These are phyloP conservation scores for Aspergillus persii DNA, from an alignment of 2,329 filamentous ascomycete species.

Conservation along the genomic window DNA sequence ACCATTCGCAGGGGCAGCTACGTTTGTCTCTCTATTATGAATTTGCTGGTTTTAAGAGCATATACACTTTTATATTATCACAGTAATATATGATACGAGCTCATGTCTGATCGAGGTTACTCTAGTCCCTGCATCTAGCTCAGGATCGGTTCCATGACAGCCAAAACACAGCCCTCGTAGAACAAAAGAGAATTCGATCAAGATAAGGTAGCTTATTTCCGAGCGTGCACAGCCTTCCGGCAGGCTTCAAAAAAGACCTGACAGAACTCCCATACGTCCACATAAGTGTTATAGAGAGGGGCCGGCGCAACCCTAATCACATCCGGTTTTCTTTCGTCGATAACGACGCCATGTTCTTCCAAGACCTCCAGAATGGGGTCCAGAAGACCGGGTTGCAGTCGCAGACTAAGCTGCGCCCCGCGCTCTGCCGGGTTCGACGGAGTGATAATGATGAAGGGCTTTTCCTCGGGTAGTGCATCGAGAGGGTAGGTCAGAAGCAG, in stretches of 20 bases:
- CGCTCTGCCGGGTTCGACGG: conserved; percentile 65
- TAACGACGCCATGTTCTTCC: conserved; percentile 67
- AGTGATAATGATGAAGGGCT: conserved; percentile 64
- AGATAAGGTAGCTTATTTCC: background rate
- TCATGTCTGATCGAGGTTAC: background rate
- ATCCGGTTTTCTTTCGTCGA: conserved; percentile 81
- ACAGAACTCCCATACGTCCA: conserved; percentile 66
- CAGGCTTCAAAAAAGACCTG: conserved; percentile 53
- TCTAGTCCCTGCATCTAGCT: background rate
- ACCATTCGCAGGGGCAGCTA: background rate
- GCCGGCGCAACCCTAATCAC: conserved; percentile 82
- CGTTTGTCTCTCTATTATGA: background rate
- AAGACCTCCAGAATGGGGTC: conserved; percentile 65
- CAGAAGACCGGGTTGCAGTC: conserved; percentile 66
- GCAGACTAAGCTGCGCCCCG: conserved; percentile 75
- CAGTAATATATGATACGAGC: background rate
- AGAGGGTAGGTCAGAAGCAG: conserved; percentile 51
- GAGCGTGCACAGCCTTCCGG: conserved; percentile 31
- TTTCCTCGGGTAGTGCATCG: conserved; percentile 27
- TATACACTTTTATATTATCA: background rate
- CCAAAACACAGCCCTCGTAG: background rate
- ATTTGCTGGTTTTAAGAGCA: background rate
- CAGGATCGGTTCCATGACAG: background rate
- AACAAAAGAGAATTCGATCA: background rate
- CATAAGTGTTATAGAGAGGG: conserved; percentile 78